These are phyloP conservation scores for Athelia sp. DNA, from an alignment of 1,284 basidiomycete genomes.

Conservation along the genomic window DNA sequence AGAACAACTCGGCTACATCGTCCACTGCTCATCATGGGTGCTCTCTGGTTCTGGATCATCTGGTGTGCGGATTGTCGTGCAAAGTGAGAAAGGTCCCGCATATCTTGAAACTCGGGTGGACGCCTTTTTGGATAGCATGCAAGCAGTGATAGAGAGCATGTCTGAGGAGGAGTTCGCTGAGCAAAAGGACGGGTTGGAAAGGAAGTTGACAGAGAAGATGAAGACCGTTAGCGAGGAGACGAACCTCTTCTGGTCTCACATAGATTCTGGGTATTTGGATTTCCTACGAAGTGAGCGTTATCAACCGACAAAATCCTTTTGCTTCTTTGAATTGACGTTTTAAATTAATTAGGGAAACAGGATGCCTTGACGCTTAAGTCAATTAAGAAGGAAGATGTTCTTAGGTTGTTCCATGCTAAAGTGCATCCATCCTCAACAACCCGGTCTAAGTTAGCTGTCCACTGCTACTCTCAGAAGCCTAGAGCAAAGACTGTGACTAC, in stretches of 20 bases:
- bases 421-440: conserved; percentile 68
- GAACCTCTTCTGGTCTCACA: conserved; percentile 63
- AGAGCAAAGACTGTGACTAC: conserved; percentile 58
- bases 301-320: conserved; percentile 8
- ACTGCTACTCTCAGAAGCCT: conserved; percentile 69
- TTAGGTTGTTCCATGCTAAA: conserved; percentile 67
- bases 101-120: conserved; percentile 85
- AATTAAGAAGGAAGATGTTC: conserved; percentile 75
- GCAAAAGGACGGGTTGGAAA: conserved; percentile 50
- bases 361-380: conserved; percentile 63
- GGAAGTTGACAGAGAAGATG: conserved; percentile 67
- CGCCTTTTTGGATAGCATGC: conserved; percentile 54
- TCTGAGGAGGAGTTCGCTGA: conserved; percentile 50
- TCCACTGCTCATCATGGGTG: conserved; percentile 53
- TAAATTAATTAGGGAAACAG: conserved; percentile 47
- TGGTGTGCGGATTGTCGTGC: conserved; percentile 86
- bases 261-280: conserved; percentile 67
- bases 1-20: conserved; percentile 95
- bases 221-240: conserved; percentile 71
- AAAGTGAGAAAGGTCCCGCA: conserved; percentile 82
- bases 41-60: conserved; percentile 61
- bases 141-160: conserved; percentile 36
- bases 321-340: conserved; percentile 44
- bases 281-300: conserved; percentile 51
- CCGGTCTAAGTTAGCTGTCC: conserved; percentile 79